These are phyloP conservation scores for Ophiostoma tasmaniense DNA, from an alignment of 2,329 filamentous ascomycete species.

Conservation along the genomic window DNA sequence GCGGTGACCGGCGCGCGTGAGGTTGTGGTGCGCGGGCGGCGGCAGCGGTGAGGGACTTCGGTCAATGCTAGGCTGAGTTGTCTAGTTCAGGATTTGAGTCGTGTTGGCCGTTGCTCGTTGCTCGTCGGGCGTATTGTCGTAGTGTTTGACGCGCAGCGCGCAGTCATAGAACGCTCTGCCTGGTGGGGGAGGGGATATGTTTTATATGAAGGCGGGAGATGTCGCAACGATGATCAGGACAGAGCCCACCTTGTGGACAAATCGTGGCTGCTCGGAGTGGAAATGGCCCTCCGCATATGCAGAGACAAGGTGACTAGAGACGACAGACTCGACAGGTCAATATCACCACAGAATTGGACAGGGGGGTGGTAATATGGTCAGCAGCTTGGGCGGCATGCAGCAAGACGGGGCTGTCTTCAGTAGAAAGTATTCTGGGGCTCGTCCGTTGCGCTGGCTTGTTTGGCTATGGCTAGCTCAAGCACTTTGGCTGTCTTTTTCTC, in stretches of 20 bases:
- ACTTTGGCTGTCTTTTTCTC: background rate
- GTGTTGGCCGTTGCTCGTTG: background rate
- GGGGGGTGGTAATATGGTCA: background rate
- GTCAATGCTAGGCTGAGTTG: background rate
- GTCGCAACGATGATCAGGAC: background rate
- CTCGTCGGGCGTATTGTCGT: too few relatives aligned
- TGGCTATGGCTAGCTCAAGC: background rate
- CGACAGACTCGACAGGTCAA: background rate
- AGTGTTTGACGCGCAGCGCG: background rate
- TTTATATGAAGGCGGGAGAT: background rate
- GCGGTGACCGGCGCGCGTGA: slow-evolving; percentile 14
- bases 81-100: background rate
- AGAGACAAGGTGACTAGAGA: background rate
- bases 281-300: background rate
- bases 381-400: slow-evolving; percentile 3
- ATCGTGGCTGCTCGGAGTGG: background rate
- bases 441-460: background rate
- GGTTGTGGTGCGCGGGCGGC: background rate
- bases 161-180: too few relatives aligned
- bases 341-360: background rate
- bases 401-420: background rate
- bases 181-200: background rate
- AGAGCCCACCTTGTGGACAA: background rate
- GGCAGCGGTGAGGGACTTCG: slow-evolving; percentile 15
- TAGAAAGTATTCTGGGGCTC: background rate